A percentile compares a stretch with the other conserved stretches of the same genome.
Evolutionary conservation across 306 rosid species (phyloP).

Genomic region (Argentina anserina): DNA sequence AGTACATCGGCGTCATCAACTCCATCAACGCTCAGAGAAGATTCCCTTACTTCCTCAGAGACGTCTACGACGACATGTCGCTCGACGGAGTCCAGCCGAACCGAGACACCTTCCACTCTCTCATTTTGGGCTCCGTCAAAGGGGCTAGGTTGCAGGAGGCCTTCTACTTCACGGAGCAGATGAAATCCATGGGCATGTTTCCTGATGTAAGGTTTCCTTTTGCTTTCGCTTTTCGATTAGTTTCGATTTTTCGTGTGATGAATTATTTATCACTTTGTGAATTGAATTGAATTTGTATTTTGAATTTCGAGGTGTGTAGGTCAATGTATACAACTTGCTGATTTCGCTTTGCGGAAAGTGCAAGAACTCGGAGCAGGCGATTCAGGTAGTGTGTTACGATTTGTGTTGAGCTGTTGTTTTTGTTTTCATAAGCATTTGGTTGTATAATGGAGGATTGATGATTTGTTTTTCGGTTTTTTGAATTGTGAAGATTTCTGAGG

Average conservation of each 20-base stretch:
- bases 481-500: constrained; percentile 68
- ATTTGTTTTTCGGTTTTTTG: constrained; percentile 2
- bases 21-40: constrained; percentile 62
- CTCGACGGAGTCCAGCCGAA: constrained; percentile 94
- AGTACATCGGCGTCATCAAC: constrained; percentile 75
- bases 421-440: not conserved
- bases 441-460: not conserved
- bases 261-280: too few species aligned
- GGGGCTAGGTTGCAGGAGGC: constrained; percentile 74
- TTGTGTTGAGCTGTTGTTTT: not conserved
- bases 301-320: too few species aligned
- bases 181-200: constrained; percentile 75
- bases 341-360: constrained; percentile 85
- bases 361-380: constrained; percentile 69
- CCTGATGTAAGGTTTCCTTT: constrained; percentile 63
- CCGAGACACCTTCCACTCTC: constrained; percentile 71
- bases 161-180: constrained; percentile 71
- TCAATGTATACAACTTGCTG: constrained; percentile 63
- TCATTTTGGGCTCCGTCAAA: constrained; percentile 71
- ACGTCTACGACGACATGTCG: constrained; percentile 81
- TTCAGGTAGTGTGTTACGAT: constrained; percentile 47
- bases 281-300: not conserved
- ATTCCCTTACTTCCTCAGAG: constrained; percentile 63
- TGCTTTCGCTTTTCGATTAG: not conserved
- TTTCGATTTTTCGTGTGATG: too few species aligned